These are phyloP conservation scores for Lentinula aciculospora DNA, from an alignment of 768 basidiomycete genomes.

Conservation along the genomic window DNA sequence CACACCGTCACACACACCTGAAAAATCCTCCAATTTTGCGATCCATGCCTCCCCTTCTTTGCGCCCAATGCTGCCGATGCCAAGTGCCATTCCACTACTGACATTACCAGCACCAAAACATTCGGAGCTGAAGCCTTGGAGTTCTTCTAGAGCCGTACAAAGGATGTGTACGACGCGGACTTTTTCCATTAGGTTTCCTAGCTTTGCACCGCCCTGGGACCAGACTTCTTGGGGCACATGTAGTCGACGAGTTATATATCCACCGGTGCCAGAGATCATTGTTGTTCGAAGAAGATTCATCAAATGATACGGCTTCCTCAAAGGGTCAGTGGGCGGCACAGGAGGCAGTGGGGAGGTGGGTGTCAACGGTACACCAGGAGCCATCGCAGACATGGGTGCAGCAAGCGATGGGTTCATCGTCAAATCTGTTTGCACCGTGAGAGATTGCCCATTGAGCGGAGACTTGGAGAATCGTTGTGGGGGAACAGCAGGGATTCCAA, in stretches of 20 bases:
- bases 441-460: constrained; percentile 34
- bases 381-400: constrained; percentile 40
- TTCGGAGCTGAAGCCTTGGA: constrained; percentile 65
- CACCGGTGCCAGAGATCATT: constrained; percentile 77
- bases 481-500: constrained; percentile 27
- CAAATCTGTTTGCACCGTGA: constrained; percentile 47
- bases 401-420: constrained; percentile 31
- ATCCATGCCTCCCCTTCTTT: constrained; percentile 81
- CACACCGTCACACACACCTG: constrained; percentile 70
- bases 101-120: constrained; percentile 77
- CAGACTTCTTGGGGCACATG: constrained; percentile 89
- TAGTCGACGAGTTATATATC: constrained; percentile 79
- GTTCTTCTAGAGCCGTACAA: constrained; percentile 72
- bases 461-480: constrained; percentile 34
- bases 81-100: constrained; percentile 65
- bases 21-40: constrained; percentile 75
- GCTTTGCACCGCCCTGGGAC: constrained; percentile 86
- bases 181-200: constrained; percentile 78
- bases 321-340: constrained; percentile 60
- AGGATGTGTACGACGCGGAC: constrained; percentile 80
- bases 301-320: constrained; percentile 86
- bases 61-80: constrained; percentile 70
- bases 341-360: constrained; percentile 78
- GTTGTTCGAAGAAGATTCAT: constrained; percentile 77
- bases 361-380: constrained; percentile 60